Conservation (phyloP, 148 eudicot species). For the Cornus kousa region DNA sequence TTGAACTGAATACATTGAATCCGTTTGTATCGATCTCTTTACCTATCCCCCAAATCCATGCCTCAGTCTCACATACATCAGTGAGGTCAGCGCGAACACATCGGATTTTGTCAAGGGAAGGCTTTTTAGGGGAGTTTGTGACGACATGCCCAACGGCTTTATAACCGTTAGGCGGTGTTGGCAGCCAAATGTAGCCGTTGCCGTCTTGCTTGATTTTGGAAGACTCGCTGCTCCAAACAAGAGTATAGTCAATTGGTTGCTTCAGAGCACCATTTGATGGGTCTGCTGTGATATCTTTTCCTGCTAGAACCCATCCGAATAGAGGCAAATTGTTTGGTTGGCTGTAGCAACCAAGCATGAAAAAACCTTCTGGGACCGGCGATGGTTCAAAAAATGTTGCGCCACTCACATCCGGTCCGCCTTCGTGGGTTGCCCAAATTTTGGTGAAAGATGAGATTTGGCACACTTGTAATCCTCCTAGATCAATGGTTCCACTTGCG, state of each 20-base stretch:
- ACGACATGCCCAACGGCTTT: slow-evolving; percentile 24
- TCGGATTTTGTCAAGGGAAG: slow-evolving; percentile 24
- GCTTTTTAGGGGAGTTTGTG: slow-evolving; percentile 25
- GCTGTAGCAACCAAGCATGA: slow-evolving; percentile 21
- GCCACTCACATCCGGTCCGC: slow-evolving; percentile 24
- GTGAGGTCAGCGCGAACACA: slow-evolving; percentile 27
- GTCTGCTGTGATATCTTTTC: slow-evolving; percentile 16
- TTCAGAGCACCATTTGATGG: slow-evolving; percentile 3
- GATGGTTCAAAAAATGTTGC: slow-evolving; percentile 32
- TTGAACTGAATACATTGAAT: slow-evolving; percentile 6
- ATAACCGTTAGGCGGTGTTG: slow-evolving; percentile 32
- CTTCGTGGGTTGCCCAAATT: slow-evolving; percentile 25
- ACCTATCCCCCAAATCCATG: slow-evolving; percentile 29
- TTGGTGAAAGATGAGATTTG: slow-evolving; percentile 24
- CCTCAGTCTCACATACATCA: slow-evolving; percentile 10
- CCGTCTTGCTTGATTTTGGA: slow-evolving; percentile 20
- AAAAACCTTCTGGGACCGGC: slow-evolving; percentile 25
- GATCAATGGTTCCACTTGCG: slow-evolving; percentile 28
- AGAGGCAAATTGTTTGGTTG: slow-evolving; percentile 29
- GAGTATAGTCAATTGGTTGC: slow-evolving; percentile 28
- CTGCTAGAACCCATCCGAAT: slow-evolving; percentile 27
- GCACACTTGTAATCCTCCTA: slow-evolving; percentile 30
- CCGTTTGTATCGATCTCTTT: not conserved
- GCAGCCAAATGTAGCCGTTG: slow-evolving; percentile 33
- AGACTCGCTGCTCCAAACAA: slow-evolving; percentile 22